phyloP scores from a whole-genome alignment of 1,139 yeast genomes.

The Candida pseudoviswanathii region DNA sequence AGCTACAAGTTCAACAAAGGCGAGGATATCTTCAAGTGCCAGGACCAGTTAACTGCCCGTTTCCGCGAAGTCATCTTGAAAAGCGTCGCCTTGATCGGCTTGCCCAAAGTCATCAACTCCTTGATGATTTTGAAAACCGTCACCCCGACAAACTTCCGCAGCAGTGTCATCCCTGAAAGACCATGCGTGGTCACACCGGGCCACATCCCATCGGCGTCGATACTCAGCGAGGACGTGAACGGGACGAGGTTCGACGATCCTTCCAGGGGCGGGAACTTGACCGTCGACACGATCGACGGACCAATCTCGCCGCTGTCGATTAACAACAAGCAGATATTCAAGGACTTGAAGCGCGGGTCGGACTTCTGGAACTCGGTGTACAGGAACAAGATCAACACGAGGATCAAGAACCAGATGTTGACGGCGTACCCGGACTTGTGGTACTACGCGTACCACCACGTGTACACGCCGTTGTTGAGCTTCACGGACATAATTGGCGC shows the following conservation, averaged over 20 bases:
- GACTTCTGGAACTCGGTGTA: constrained; percentile 76
- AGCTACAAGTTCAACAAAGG: constrained; percentile 32
- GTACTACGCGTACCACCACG: constrained; percentile 69
- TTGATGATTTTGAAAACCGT: constrained; percentile 63
- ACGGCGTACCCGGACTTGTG: constrained; percentile 86
- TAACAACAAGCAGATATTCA: constrained; percentile 28
- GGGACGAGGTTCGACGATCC: constrained; percentile 37
- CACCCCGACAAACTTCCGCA: constrained; percentile 56
- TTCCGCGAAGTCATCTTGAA: constrained; percentile 78
- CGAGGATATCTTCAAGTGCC: constrained; percentile 41
- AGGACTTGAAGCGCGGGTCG: constrained; percentile 51
- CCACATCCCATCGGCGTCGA: constrained; percentile 37
- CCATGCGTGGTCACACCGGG: constrained; percentile 37
- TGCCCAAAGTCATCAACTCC: constrained; percentile 84
- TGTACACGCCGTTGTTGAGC: constrained; percentile 79
- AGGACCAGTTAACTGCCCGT: constrained; percentile 51
- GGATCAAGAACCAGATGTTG: constrained; percentile 63
- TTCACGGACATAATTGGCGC: constrained; percentile 63
- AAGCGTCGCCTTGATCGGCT: constrained; percentile 75
- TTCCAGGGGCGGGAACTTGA: constrained; percentile 25
- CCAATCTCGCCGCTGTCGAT: constrained; percentile 38
- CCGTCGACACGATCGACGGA: constrained; percentile 44
- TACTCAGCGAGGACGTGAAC: constrained; percentile 43
- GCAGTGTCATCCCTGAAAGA: constrained; percentile 32
- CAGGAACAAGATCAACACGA: constrained; percentile 31